These are phyloP conservation scores for Cladosporium sp. DNA, from an alignment of 2,329 filamentous ascomycete genomes.

Conservation along the genomic window DNA sequence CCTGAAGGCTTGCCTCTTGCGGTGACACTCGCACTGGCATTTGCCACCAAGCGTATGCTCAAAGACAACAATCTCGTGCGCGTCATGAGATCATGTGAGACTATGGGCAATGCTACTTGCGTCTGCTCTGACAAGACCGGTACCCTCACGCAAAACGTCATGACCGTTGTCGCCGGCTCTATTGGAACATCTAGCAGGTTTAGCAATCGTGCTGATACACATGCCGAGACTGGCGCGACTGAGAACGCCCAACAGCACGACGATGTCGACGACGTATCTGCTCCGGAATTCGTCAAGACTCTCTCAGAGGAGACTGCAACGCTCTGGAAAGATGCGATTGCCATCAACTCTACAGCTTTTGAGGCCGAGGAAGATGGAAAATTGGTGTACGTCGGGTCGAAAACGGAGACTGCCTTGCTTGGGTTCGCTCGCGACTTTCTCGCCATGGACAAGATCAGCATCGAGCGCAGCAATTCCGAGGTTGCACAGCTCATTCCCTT, in stretches of 20 bases:
- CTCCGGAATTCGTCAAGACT: constrained; percentile 50
- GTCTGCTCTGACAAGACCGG: constrained; percentile 79
- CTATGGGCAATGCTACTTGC: constrained; percentile 67
- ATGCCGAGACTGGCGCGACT: constrained; percentile 23
- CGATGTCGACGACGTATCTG: constrained; percentile 44
- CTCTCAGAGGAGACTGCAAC: constrained; percentile 50
- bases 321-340: constrained; percentile 59
- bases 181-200: constrained; percentile 57
- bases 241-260: constrained; percentile 30
- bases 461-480: constrained; percentile 59
- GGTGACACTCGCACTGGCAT: constrained; percentile 63
- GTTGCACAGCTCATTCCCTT: constrained; percentile 56
- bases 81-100: constrained; percentile 62
- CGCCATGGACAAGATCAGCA: constrained; percentile 56
- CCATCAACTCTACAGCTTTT: constrained; percentile 66
- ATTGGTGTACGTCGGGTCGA: constrained; percentile 64
- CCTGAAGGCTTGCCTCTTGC: constrained; percentile 63
- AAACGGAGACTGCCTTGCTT: constrained; percentile 73
- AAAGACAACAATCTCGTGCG: constrained; percentile 69
- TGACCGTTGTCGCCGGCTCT: constrained; percentile 70
- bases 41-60: constrained; percentile 62
- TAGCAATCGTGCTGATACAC: constrained; percentile 36
- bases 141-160: constrained; percentile 68
- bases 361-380: constrained; percentile 59
- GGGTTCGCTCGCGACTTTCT: constrained; percentile 62